Base-by-base conservation (phyloP, 139 green algal genomes). In the Chlamydomonas sp. region DNA sequence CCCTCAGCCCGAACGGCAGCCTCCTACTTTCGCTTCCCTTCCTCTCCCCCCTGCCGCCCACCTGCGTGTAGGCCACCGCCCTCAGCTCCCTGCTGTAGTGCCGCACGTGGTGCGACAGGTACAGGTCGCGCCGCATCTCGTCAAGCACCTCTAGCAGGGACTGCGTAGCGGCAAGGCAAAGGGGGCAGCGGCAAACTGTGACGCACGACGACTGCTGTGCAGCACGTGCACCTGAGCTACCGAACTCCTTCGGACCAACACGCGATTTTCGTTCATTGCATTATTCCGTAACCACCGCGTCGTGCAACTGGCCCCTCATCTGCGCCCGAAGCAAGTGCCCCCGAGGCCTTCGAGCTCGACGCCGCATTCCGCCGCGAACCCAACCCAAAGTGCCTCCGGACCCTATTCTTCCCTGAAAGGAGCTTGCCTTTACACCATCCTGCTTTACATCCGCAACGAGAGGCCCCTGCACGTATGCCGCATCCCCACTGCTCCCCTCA, bases 11-110 rank as follows among this genome's bases (percentile, higher is more conserved):
- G 3, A 20, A 59, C 12, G 31, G 31, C 7, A 20, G 64, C 8
- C 18, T 77, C 73, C 67, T 73, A 14, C 14, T 16, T 73, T 73
- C 67, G 67, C 15, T 73, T 73, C 67, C 67, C 15, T 73, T 75
- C 75, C 75, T 79, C 16, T 58, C 10, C 20, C 17, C 20, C 71
- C 3, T 9, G n/a, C 71, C 80, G 5, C 85, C 7, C 73, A 95
- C 94, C 93, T 99, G 97, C 18, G 94, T 91, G 92, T 99, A 99
- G 10, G 95, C 97, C 69, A 97, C 93, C 4, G 96, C 94, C 5
- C 97, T 82, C 77, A 97, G 91, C 91, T 99, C 97, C 0, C 97
- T 93, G 92, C 98, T 95, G 93, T 98, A 99, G 95, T 98, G 98
- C 18, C 96, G 93, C 74, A 97, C 91, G 93, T 99, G 98, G 16